Evolutionary conservation across 2,329 filamentous ascomycete genomes (phyloP).

Genomic region (Neurospora sp.): DNA sequence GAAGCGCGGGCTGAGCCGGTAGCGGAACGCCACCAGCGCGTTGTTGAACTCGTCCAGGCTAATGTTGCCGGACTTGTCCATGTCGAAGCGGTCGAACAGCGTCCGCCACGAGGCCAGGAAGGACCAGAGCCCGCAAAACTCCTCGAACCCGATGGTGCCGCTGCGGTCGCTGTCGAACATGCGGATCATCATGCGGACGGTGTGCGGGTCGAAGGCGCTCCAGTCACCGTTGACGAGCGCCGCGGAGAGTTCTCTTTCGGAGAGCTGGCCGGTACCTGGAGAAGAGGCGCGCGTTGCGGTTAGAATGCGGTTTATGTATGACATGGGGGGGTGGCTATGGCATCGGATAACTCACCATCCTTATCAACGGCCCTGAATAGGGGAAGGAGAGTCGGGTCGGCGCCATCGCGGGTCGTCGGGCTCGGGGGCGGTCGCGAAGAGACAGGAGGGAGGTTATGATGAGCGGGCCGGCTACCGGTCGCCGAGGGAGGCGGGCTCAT

Average conservation of each 20-base stretch:
- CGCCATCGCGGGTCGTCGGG: slow-evolving; percentile 41
- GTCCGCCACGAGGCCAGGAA: slow-evolving; percentile 91
- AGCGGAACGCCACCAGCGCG: slow-evolving; percentile 86
- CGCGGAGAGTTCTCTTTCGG: slow-evolving; percentile 75
- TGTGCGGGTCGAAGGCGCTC: slow-evolving; percentile 83
- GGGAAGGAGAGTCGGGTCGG: slow-evolving; percentile 68
- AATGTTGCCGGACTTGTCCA: slow-evolving; percentile 79
- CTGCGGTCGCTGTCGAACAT: slow-evolving; percentile 95
- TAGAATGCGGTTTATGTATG: background rate
- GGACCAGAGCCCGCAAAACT: slow-evolving; percentile 94
- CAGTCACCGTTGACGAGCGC: slow-evolving; percentile 96
- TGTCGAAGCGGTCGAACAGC: slow-evolving; percentile 92
- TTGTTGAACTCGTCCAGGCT: slow-evolving; percentile 79
- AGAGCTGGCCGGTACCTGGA: slow-evolving; percentile 67
- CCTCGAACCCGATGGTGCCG: slow-evolving; percentile 85
- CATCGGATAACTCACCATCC: slow-evolving; percentile 43
- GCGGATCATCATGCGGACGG: slow-evolving; percentile 97
- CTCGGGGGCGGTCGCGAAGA: slow-evolving; percentile 56
- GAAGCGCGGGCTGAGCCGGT: slow-evolving; percentile 68
- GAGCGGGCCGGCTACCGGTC: slow-evolving; percentile 29
- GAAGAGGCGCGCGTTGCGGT: background rate
- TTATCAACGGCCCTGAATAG: slow-evolving; percentile 90
- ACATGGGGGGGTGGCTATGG: background rate
- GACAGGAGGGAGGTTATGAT: slow-evolving; percentile 43
- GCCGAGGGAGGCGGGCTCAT: slow-evolving; percentile 43